Evolutionary conservation across 108 stramenopile species (phyloP), one percentile per base, ranked within the genome.

Genomic region (Fragilariopsis cylindrus): DNA sequence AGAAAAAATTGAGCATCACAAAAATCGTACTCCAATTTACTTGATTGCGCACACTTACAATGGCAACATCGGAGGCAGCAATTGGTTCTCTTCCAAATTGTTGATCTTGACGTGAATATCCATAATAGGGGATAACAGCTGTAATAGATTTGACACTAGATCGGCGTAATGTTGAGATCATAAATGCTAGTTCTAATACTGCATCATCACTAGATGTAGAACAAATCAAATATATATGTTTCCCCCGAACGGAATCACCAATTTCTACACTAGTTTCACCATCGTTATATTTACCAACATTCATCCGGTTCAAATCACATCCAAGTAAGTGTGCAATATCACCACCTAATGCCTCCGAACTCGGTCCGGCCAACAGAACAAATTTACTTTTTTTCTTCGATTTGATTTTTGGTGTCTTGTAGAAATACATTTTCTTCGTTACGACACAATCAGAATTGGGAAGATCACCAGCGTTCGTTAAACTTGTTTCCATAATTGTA

Each of bases 41-140:
- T 30, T 30, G 30, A 30, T 30, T 30, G 30, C 30, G 30, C 30
- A 30, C 30, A 13, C 62, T 63, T 63, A 63, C 62, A 41, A 43
- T 63, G 41, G 92, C 92, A 49, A 96, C 78, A 86, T 96, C 95
- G 7, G 92, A 91, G 0, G 91, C 92, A 44, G 91, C 92, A 68
- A 96, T 91, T 8, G 92, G 87, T 64, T 93, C 91, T 71, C 95
- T 74, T 65, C 81, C 73, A 3, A 77, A 69, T 48, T 82, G 81
- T 9, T 85, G 70, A 81, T 96, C 95, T 77, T 92, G 92, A 8
- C 92, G 77, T 9, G 73, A 73, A 75, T 97, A 97, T 7, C 96
- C 94, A 85, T 90, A 97, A 76, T 95, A 97, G 2, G 96, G 96
- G 57, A 97, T 89, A 9, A 97, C 88, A 3, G 87, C 92, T 47